phyloP scores from a whole-genome alignment of 805 yeast species.

The Hemisphaericaspora nanyangensis region DNA sequence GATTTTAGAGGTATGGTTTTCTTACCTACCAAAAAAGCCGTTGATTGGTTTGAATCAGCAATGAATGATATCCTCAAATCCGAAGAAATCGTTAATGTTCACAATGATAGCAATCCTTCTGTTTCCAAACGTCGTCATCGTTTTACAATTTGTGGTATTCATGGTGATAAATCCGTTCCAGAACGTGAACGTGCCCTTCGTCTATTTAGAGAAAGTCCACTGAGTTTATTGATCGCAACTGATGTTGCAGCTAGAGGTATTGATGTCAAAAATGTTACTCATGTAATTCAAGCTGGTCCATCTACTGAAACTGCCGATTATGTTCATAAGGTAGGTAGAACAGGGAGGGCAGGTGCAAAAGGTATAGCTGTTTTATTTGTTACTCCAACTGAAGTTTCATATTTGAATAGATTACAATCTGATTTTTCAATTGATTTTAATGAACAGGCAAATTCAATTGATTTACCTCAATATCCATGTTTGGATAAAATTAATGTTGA shows the following conservation, averaged over 20 bases:
- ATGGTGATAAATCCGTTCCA: slow-evolving; percentile 72
- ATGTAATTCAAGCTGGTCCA: slow-evolving; percentile 81
- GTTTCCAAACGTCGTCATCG: slow-evolving; percentile 13
- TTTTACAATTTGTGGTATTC: slow-evolving; percentile 39
- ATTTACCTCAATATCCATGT: slow-evolving; percentile 14
- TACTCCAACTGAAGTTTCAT: slow-evolving; percentile 54
- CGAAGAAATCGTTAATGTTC: not conserved
- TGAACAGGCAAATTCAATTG: slow-evolving; percentile 37
- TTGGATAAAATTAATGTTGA: slow-evolving; percentile 5
- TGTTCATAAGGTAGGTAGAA: slow-evolving; percentile 92
- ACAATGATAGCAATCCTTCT: slow-evolving; percentile 12
- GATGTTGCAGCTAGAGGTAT: slow-evolving; percentile 97
- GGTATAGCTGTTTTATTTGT: slow-evolving; percentile 69
- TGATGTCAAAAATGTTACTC: slow-evolving; percentile 86
- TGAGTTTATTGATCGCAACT: slow-evolving; percentile 72
- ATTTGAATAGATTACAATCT: slow-evolving; percentile 43
- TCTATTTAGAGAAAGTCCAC: slow-evolving; percentile 42
- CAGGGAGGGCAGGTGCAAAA: slow-evolving; percentile 84
- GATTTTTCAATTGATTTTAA: slow-evolving; percentile 54
- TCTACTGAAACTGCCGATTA: slow-evolving; percentile 74
- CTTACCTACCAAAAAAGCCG: slow-evolving; percentile 71
- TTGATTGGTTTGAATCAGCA: slow-evolving; percentile 50
- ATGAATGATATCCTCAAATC: slow-evolving; percentile 19
- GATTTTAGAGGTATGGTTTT: slow-evolving; percentile 78
- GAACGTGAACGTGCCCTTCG: slow-evolving; percentile 60